phyloP scores from a whole-genome alignment of 768 basidiomycete genomes.

The Termitomyces sp. region DNA sequence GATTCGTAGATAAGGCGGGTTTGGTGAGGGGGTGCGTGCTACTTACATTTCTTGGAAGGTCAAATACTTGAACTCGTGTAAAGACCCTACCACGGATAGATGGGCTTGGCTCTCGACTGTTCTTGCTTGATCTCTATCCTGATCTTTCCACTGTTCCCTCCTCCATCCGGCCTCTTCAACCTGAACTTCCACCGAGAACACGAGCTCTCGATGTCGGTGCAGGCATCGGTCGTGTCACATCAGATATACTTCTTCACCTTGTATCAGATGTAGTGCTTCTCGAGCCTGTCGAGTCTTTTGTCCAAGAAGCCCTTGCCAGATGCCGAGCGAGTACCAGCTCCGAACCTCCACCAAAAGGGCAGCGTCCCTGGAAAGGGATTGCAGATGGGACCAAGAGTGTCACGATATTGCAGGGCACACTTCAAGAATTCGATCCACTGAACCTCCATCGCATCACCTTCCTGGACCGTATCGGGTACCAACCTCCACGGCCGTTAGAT shows the following conservation, averaged over 20 bases:
- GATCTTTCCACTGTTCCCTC: conserved; percentile 77
- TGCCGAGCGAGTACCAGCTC: conserved; percentile 32
- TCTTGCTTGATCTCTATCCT: conserved; percentile 80
- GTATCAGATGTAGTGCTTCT: conserved; percentile 85
- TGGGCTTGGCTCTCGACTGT: conserved; percentile 84
- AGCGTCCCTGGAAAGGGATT: conserved; percentile 64
- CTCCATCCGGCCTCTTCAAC: conserved; percentile 54
- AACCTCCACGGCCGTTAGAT: conserved; percentile 37
- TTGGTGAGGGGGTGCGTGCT: conserved; percentile 48
- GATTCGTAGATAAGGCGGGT: conserved; percentile 30
- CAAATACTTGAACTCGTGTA: conserved; percentile 21
- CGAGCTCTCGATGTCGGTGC: conserved; percentile 92
- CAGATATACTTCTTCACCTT: conserved; percentile 85
- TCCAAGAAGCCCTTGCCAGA: conserved; percentile 62
- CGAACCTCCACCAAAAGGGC: conserved; percentile 20
- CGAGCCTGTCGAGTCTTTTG: conserved; percentile 82
- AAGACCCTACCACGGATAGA: conserved; percentile 90
- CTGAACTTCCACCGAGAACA: conserved; percentile 31
- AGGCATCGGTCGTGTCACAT: conserved; percentile 90
- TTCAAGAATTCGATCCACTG: conserved; percentile 81
- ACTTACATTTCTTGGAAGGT: not conserved
- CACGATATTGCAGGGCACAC: conserved; percentile 72
- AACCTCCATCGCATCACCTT: conserved; percentile 43
- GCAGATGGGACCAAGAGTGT: conserved; percentile 64
- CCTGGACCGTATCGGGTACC: conserved; percentile 68